Percentiles rank a stretch among this genome's conserved stretches.
Conservation (phyloP, 1,284 basidiomycete species). For the Naganishia sp. region DNA sequence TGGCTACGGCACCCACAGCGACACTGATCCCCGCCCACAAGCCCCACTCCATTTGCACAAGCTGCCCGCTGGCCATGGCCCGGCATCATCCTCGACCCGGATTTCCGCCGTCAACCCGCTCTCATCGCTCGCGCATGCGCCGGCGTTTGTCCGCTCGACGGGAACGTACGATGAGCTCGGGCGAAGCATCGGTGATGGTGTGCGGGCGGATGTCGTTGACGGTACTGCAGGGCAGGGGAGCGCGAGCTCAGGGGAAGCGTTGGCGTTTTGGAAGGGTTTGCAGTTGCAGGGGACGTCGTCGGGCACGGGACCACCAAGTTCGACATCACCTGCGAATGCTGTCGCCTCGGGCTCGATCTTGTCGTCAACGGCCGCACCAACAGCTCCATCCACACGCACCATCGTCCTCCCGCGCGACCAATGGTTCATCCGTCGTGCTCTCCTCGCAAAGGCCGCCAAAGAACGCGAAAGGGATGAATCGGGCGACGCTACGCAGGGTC, state of each 20-base stretch:
- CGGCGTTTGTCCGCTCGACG: constrained; percentile 10
- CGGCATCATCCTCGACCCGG: constrained; percentile 14
- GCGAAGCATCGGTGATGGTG: constrained; percentile 11
- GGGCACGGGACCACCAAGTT: too few relatives aligned
- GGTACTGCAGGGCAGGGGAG: not conserved
- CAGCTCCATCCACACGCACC: not conserved
- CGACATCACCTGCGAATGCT: not conserved
- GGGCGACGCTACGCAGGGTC: too few relatives aligned
- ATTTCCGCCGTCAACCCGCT: constrained; percentile 7
- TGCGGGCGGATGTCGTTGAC: not conserved
- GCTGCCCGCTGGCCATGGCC: constrained; percentile 28
- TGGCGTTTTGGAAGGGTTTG: constrained; percentile 30
- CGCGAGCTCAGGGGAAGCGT: not conserved
- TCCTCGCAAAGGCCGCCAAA: constrained; percentile 16
- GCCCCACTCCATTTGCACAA: constrained; percentile 27
- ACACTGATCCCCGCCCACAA: constrained; percentile 9
- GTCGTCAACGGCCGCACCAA: not conserved
- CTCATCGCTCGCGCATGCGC: constrained; percentile 18
- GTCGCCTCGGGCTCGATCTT: not conserved
- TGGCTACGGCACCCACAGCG: constrained; percentile 9
- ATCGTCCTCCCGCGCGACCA: constrained; percentile 22
- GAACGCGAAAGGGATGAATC: not conserved
- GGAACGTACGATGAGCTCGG: constrained; percentile 29
- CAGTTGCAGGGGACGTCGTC: not conserved
- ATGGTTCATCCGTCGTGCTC: constrained; percentile 31